These are phyloP conservation scores for Xylaria sp. DNA, from an alignment of 2,329 filamentous ascomycete genomes.

Conservation along the genomic window DNA sequence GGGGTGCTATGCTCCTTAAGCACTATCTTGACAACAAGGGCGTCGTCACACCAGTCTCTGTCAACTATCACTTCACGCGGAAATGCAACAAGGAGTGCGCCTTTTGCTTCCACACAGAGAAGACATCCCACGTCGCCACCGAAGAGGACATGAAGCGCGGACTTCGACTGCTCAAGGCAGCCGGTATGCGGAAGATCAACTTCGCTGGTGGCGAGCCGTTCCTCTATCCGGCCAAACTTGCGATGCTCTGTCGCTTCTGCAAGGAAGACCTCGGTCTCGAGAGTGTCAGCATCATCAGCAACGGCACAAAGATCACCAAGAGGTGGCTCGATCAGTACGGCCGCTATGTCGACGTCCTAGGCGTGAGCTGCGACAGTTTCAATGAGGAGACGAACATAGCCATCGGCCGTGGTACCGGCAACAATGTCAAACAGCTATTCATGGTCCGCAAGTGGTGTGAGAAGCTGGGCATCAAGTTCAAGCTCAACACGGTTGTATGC, in stretches of 20 bases:
- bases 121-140: conserved; percentile 39
- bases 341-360: conserved; percentile 47
- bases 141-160: conserved; percentile 40
- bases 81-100: conserved; percentile 45
- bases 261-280: conserved; percentile 46
- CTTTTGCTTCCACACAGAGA: conserved; percentile 55
- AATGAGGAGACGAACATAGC: conserved; percentile 43
- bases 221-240: conserved; percentile 42
- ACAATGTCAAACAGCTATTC: conserved; percentile 42
- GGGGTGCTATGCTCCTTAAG: background rate
- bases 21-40: background rate
- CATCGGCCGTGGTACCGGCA: conserved; percentile 47
- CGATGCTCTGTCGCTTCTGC: conserved; percentile 41
- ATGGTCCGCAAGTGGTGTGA: conserved; percentile 42
- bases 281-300: conserved; percentile 49
- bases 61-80: conserved; percentile 45
- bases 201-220: conserved; percentile 53
- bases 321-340: conserved; percentile 40
- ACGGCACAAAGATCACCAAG: conserved; percentile 44
- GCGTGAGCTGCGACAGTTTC: conserved; percentile 53
- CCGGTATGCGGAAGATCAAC: conserved; percentile 52
- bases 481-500: conserved; percentile 52
- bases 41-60: conserved; percentile 31
- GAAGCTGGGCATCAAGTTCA: conserved; percentile 47
- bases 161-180: conserved; percentile 41